These are phyloP conservation scores for Urtica urens DNA, from an alignment of 306 rosid species.

Conservation along the genomic window DNA sequence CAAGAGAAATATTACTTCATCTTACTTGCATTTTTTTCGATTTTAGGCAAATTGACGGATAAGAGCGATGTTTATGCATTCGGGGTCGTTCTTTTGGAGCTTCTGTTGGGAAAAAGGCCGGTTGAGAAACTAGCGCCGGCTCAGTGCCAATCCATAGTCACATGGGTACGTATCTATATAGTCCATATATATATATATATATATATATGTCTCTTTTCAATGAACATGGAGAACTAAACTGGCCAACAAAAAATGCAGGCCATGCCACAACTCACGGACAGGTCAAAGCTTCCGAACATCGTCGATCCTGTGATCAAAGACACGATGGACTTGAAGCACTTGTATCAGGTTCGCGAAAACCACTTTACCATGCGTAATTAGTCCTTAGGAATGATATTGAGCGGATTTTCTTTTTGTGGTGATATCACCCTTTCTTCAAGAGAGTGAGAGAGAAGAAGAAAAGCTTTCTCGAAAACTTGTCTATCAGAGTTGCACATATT, in stretches of 20 bases:
- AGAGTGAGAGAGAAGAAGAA: too few species aligned
- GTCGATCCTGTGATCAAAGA: constrained; percentile 69
- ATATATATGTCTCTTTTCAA: not conserved
- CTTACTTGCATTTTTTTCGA: not conserved
- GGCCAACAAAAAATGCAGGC: constrained; percentile 44
- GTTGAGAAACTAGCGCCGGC: constrained; percentile 78
- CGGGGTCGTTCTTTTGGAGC: constrained; percentile 88
- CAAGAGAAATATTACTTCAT: not conserved
- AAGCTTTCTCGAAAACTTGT: too few species aligned
- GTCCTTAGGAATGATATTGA: not conserved
- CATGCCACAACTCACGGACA: constrained; percentile 91
- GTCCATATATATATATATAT: too few species aligned
- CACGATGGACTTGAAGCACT: constrained; percentile 77
- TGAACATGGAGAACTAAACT: not conserved
- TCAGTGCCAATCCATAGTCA: constrained; percentile 86
- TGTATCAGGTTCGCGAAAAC: constrained; percentile 94
- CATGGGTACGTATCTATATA: constrained; percentile 84
- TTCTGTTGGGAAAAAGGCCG: constrained; percentile 67
- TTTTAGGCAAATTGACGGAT: constrained; percentile 74
- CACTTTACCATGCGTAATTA: not conserved
- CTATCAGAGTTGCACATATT: too few species aligned
- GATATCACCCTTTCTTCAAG: too few species aligned
- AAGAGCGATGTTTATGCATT: constrained; percentile 95
- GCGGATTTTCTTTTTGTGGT: not conserved
- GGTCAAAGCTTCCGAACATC: constrained; percentile 71